Conservation (phyloP, 2,329 filamentous ascomycete species). For the Fusarium cyanostomum region DNA sequence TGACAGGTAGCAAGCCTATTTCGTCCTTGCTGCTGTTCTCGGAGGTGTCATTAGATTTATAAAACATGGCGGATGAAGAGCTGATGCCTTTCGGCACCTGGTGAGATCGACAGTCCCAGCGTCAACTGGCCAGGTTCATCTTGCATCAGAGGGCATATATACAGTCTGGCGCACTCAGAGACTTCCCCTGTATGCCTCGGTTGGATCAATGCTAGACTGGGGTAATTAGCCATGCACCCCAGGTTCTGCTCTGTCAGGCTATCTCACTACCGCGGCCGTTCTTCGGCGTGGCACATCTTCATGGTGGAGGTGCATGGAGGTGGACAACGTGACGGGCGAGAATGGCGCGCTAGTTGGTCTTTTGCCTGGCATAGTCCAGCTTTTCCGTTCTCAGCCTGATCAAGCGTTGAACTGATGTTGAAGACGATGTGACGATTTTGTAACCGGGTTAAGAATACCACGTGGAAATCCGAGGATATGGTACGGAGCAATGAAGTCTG, state of each 20-base stretch:
- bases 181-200: neutral
- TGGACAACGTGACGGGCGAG: neutral
- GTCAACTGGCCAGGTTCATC: slow-evolving; percentile 17
- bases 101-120: slow-evolving; percentile 21
- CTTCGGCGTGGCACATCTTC: slow-evolving; percentile 29
- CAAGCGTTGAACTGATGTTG: slow-evolving; percentile 7
- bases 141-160: slow-evolving; percentile 21
- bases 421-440: no score
- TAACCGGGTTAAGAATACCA: no score
- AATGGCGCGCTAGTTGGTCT: slow-evolving; percentile 16
- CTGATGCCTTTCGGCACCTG: slow-evolving; percentile 32
- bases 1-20: slow-evolving; percentile 27
- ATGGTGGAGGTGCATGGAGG: slow-evolving; percentile 31
- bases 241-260: slow-evolving; percentile 22
- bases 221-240: slow-evolving; percentile 33
- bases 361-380: slow-evolving; percentile 11
- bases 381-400: neutral
- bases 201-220: slow-evolving; percentile 12
- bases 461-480: no score
- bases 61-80: slow-evolving; percentile 31
- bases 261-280: slow-evolving; percentile 28
- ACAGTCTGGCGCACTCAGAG: slow-evolving; percentile 6
- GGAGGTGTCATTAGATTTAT: slow-evolving; percentile 22
- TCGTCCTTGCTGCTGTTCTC: slow-evolving; percentile 34
- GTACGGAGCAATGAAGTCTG: no score